Percentiles rank a stretch among this genome's conserved stretches.
Conservation (phyloP, 164 flowering plant genomes). For the Nelumbo lutea region DNA sequence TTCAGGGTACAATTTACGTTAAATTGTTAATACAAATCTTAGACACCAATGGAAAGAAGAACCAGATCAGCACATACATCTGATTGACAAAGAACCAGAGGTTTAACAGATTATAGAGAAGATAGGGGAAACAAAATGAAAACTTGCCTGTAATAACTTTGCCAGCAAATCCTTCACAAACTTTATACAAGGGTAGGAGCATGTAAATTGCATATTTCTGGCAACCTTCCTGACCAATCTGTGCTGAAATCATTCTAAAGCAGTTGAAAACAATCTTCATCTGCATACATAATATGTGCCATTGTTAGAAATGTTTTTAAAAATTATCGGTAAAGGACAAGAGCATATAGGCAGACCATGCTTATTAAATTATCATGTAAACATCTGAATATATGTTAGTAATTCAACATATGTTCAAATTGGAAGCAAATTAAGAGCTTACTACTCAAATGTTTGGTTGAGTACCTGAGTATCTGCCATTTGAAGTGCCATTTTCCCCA, state of each 20-base stretch:
- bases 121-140: not conserved
- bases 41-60: too few species aligned
- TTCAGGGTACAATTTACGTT: too few species aligned
- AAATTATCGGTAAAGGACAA: not conserved
- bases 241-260: constrained; percentile 34
- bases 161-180: constrained; percentile 88
- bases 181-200: constrained; percentile 74
- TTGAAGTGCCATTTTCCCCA: constrained; percentile 69
- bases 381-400: too few species aligned
- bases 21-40: too few species aligned
- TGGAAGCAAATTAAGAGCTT: not conserved
- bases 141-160: constrained; percentile 61
- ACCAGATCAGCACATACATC: too few species aligned
- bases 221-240: constrained; percentile 38
- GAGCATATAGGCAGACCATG: not conserved
- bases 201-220: constrained; percentile 44
- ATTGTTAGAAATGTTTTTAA: not conserved
- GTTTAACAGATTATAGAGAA: not conserved
- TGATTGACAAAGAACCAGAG: not conserved
- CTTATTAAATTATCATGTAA: too few species aligned
- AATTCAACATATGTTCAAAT: not conserved
- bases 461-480: constrained; percentile 62
- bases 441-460: not conserved
- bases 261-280: constrained; percentile 61
- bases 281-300: constrained; percentile 36